phyloP scores from a whole-genome alignment of 1,139 yeast genomes.

The Pichia sorboxylosa region DNA sequence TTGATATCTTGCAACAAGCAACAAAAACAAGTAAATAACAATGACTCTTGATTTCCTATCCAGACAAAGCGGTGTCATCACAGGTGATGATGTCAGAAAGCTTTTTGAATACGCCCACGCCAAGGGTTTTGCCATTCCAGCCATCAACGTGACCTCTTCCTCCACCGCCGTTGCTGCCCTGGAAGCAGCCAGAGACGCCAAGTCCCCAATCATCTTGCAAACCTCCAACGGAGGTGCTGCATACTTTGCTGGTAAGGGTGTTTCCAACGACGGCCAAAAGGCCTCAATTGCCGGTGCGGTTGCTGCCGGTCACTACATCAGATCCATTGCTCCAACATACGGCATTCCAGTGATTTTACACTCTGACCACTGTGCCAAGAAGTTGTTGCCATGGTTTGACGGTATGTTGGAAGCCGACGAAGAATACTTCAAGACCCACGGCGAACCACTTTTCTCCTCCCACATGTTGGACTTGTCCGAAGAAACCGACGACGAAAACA shows the following conservation, averaged over 20 bases:
- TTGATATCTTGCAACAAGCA: not conserved
- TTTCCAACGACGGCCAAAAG: slow-evolving; percentile 80
- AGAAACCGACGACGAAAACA: slow-evolving; percentile 93
- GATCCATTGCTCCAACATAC: slow-evolving; percentile 92
- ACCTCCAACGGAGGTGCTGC: slow-evolving; percentile 99
- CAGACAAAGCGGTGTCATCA: slow-evolving; percentile 95
- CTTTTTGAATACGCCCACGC: slow-evolving; percentile 90
- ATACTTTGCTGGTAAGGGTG: slow-evolving; percentile 99
- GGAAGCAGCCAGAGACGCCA: slow-evolving; percentile 96
- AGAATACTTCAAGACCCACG: slow-evolving; percentile 72
- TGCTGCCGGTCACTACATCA: slow-evolving; percentile 97
- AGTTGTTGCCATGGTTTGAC: slow-evolving; percentile 96
- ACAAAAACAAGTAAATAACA: slow-evolving; percentile 2
- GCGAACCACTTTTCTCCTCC: slow-evolving; percentile 94
- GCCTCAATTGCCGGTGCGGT: slow-evolving; percentile 93
- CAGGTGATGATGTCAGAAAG: slow-evolving; percentile 93
- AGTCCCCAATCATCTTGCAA: slow-evolving; percentile 93
- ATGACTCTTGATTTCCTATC: slow-evolving; percentile 39
- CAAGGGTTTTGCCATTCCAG: slow-evolving; percentile 94
- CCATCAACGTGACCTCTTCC: slow-evolving; percentile 94
- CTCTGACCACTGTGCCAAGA: slow-evolving; percentile 98
- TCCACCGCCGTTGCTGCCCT: slow-evolving; percentile 94
- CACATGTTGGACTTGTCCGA: slow-evolving; percentile 99
- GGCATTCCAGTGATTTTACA: slow-evolving; percentile 95
- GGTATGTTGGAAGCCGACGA: slow-evolving; percentile 97